These are phyloP conservation scores for Fusarium sp. DNA, from an alignment of 2,329 filamentous ascomycete species.

Conservation along the genomic window DNA sequence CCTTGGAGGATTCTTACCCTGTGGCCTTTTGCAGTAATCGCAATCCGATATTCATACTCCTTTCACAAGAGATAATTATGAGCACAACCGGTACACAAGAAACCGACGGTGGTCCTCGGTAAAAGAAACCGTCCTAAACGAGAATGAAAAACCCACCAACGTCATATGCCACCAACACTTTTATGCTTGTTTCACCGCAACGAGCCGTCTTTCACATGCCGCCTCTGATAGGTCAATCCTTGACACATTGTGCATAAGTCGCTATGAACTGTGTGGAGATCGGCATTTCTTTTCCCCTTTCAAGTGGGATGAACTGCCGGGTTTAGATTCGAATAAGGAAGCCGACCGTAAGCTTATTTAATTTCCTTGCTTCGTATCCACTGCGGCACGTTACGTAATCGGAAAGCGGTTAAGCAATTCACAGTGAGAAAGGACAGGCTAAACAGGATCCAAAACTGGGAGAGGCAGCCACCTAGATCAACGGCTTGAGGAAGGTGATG, in stretches of 20 bases:
- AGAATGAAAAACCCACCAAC: background rate
- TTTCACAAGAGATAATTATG: background rate
- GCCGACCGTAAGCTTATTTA: background rate
- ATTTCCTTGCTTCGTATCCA: background rate
- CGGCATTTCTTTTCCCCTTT: background rate
- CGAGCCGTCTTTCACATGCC: background rate
- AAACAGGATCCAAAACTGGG: background rate
- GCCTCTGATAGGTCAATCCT: background rate
- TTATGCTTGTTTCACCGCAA: background rate
- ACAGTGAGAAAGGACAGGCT: background rate
- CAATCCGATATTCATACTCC: rapidly evolving
- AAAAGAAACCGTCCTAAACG: background rate
- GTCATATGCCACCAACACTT: background rate
- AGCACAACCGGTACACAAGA: background rate
- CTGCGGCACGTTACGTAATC: background rate
- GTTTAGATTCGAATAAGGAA: background rate
- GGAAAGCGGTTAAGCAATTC: background rate
- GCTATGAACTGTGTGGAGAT: background rate
- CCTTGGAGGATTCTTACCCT: background rate
- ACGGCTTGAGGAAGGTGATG: background rate
- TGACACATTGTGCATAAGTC: background rate
- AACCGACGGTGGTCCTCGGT: background rate
- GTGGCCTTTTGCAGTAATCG: too few relatives aligned
- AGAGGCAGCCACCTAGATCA: background rate
- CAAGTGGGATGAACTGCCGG: background rate